Conservation (phyloP, 805 yeast genomes). For the Ogataea neopini region DNA sequence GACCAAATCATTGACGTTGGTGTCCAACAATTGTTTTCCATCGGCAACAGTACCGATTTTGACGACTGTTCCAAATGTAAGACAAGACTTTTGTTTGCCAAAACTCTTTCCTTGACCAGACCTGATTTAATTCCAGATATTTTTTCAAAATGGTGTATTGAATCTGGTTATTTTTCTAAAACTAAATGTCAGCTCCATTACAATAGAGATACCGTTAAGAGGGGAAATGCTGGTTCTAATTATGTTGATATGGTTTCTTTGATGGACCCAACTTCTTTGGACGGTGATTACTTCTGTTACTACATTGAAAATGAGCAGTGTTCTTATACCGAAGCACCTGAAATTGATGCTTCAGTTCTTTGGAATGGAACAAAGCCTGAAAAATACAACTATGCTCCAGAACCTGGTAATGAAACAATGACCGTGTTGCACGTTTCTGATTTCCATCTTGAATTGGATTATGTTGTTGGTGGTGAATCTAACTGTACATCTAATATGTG, state of each 20-base stretch:
- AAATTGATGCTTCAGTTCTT: slow-evolving; percentile 43
- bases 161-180: slow-evolving; percentile 28
- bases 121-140: slow-evolving; percentile 44
- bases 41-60: slow-evolving; percentile 16
- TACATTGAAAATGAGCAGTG: slow-evolving; percentile 49
- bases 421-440: slow-evolving; percentile 68
- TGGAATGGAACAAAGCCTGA: slow-evolving; percentile 49
- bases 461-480: slow-evolving; percentile 55
- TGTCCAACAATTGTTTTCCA: slow-evolving; percentile 8
- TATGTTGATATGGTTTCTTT: slow-evolving; percentile 50
- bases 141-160: slow-evolving; percentile 46
- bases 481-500: slow-evolving; percentile 59
- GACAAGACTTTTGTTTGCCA: slow-evolving; percentile 38
- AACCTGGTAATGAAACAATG: slow-evolving; percentile 41
- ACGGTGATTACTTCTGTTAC: slow-evolving; percentile 65
- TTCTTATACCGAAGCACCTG: slow-evolving; percentile 53
- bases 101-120: slow-evolving; percentile 37
- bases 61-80: slow-evolving; percentile 39
- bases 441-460: slow-evolving; percentile 61
- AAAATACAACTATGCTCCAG: slow-evolving; percentile 46
- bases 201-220: slow-evolving; percentile 40
- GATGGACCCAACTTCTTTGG: slow-evolving; percentile 53
- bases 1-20: slow-evolving; percentile 6
- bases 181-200: slow-evolving; percentile 35
- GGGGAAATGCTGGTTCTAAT: slow-evolving; percentile 43